Percentiles rank a stretch among this genome's conserved stretches.
phyloP scores from a whole-genome alignment of 2,329 filamentous ascomycete species.

The Dothidotthia symphoricarpi region DNA sequence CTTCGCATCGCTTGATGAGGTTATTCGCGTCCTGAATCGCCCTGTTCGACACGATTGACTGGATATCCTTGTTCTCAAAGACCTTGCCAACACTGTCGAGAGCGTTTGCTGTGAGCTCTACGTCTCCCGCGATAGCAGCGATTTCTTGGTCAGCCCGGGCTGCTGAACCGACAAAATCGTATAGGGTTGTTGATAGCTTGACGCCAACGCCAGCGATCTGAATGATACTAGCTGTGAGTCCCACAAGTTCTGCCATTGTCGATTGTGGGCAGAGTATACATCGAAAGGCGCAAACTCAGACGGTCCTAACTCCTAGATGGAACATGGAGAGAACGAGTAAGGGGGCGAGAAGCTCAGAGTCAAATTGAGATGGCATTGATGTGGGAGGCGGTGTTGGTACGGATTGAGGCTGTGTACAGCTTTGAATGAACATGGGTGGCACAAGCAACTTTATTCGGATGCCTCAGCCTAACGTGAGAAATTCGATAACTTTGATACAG shows the following conservation, averaged over 20 bases:
- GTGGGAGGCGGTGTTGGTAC: too few species aligned
- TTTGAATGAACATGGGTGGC: too few species aligned
- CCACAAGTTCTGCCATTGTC: slow-evolving; percentile 26
- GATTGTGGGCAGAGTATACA: too few species aligned
- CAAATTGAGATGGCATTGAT: too few species aligned
- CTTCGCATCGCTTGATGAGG: slow-evolving; percentile 26
- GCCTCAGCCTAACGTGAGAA: too few species aligned
- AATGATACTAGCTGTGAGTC: slow-evolving; percentile 26
- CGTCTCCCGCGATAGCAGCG: slow-evolving; percentile 24
- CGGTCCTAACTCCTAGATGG: too few species aligned
- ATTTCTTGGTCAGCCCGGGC: slow-evolving; percentile 25
- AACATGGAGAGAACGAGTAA: too few species aligned
- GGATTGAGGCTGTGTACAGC: too few species aligned
- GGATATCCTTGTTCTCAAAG: slow-evolving; percentile 16
- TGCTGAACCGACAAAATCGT: slow-evolving; percentile 21
- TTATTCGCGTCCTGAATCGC: slow-evolving; percentile 24
- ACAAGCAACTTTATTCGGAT: too few species aligned
- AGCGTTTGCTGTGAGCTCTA: slow-evolving; percentile 25
- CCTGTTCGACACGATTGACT: slow-evolving; percentile 17
- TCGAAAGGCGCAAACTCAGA: too few species aligned
- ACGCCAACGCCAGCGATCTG: slow-evolving; percentile 25
- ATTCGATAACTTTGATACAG: too few species aligned
- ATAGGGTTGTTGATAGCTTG: slow-evolving; percentile 24
- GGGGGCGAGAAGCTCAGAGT: too few species aligned
- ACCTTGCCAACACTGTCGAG: slow-evolving; percentile 24